phyloP scores from a whole-genome alignment of 1,284 basidiomycete genomes.

The Rhodotorula sp. region DNA sequence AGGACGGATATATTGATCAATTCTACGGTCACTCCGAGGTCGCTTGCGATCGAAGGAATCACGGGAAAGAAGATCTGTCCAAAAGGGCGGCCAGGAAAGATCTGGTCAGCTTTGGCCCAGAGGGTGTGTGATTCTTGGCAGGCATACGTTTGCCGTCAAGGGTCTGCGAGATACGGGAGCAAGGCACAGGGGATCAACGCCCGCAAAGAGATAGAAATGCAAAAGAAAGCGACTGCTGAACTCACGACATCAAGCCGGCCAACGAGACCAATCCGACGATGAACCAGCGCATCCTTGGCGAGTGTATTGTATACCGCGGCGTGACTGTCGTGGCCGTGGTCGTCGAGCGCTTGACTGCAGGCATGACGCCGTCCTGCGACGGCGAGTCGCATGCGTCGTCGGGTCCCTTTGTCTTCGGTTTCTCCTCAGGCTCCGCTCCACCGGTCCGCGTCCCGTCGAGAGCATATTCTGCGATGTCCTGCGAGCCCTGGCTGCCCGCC shows the following conservation, averaged over 20 bases:
- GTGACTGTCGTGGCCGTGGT: background rate
- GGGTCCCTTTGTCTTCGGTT: background rate
- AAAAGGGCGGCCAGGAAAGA: background rate
- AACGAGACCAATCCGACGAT: constrained; percentile 58
- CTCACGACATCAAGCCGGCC: constrained; percentile 38
- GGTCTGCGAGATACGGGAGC: background rate
- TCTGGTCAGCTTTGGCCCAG: background rate
- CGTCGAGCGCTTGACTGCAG: background rate
- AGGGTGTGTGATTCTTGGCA: background rate
- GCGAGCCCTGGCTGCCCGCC: too few species aligned
- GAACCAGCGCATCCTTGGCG: constrained; percentile 42
- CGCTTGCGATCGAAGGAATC: constrained; percentile 64
- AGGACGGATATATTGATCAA: constrained; percentile 65
- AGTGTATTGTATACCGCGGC: constrained; percentile 24
- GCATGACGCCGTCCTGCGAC: background rate
- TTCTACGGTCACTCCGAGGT: constrained; percentile 64
- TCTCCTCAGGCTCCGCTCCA: too few species aligned
- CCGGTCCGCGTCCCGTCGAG: too few species aligned
- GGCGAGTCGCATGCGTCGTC: background rate
- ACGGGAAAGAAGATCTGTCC: constrained; percentile 69
- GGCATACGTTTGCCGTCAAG: background rate
- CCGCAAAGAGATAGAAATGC: background rate
- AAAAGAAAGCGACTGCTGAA: background rate
- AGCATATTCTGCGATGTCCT: too few species aligned
- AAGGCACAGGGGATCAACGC: background rate